Base-by-base conservation (phyloP, 192 early-diverging fungal species). In the Rhizophlyctis rosea region DNA sequence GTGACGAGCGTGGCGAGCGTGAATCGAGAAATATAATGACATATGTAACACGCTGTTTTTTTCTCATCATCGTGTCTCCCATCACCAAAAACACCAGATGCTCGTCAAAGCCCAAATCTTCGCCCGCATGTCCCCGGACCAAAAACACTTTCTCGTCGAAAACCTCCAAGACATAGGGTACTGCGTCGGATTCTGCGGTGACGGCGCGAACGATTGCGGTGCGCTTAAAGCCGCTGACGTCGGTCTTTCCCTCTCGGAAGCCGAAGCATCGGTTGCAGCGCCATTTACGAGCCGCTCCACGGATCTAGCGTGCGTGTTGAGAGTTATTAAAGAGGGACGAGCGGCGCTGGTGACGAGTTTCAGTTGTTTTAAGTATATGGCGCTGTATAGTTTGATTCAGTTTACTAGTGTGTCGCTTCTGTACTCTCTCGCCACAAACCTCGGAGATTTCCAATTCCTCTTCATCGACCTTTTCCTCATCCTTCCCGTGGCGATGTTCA, bases 301-400 rank as follows among this genome's bases (percentile, higher is more conserved):
- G 33, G 91, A 97, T 56, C 92, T 99, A 34, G 81, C 81, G 48
- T 99, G 98, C 64, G 94, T 99, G 3, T 80, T 96, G 44, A 86
- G 90, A 53, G 89, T 96, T 13, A 71, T 83, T 56, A 85, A 90
- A 54, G 95, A 99, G 63, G 98, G 98, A 25, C 78, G 98, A 4
- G 93, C 92, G 0, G 94, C 98, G 7, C 79, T 99, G 50, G 94
- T 96, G 39, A 99, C 98, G 5, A 92, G 88, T 64, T 99, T 99
- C 72, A 90, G 87, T 67, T 96, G 94, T 77, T 98, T 98, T 87
- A 96, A 99, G 80, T 99, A 90, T 72, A 96, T 99, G 93, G 94
- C 96, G 1, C 75, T 97, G 33, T 98, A 99, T 73, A 89, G 87
- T 55, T 82, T 99, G 51, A 96, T 99, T 64, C 98, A 99, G 67